phyloP scores from a whole-genome alignment of 2,329 filamentous ascomycete species.

The Nigrograna mackinnonii region DNA sequence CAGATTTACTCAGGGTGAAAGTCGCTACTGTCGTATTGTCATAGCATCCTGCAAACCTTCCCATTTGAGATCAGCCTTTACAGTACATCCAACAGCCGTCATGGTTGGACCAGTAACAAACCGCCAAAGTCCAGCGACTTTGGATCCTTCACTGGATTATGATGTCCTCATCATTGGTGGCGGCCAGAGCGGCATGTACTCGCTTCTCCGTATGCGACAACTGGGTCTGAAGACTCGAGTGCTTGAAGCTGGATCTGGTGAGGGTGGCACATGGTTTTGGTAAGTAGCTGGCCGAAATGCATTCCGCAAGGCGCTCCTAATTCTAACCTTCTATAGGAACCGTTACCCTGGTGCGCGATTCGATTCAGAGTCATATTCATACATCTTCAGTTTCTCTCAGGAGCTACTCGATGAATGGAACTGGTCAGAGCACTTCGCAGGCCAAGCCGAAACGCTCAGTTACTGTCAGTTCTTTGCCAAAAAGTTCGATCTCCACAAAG shows the following conservation, averaged over 20 bases:
- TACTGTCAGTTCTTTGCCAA: constrained; percentile 55
- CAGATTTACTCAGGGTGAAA: neutral
- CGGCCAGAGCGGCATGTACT: constrained; percentile 40
- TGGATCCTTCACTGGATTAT: constrained; percentile 17
- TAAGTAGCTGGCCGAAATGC: constrained; percentile 1
- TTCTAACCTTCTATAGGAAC: constrained; percentile 39
- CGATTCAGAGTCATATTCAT: constrained; percentile 52
- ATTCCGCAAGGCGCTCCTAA: neutral
- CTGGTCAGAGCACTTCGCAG: constrained; percentile 40
- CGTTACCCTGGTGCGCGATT: constrained; percentile 52
- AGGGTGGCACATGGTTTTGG: constrained; percentile 44
- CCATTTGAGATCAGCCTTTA: neutral
- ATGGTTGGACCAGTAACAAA: constrained; percentile 20
- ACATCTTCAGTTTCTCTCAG: constrained; percentile 48
- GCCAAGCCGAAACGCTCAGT: constrained; percentile 49
- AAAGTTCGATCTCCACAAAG: constrained; percentile 44
- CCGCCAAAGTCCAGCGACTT: constrained; percentile 8
- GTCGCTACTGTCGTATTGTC: too few species aligned
- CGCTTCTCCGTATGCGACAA: constrained; percentile 37
- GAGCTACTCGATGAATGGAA: constrained; percentile 48
- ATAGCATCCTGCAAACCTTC: neutral
- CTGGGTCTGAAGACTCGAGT: constrained; percentile 29
- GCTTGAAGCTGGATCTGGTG: constrained; percentile 35
- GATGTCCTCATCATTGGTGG: constrained; percentile 33
- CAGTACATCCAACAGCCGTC: neutral